Percentiles rank a stretch among this genome's conserved stretches.
phyloP scores from a whole-genome alignment of 73 alveolate genomes.

The Loxodes magnus region DNA sequence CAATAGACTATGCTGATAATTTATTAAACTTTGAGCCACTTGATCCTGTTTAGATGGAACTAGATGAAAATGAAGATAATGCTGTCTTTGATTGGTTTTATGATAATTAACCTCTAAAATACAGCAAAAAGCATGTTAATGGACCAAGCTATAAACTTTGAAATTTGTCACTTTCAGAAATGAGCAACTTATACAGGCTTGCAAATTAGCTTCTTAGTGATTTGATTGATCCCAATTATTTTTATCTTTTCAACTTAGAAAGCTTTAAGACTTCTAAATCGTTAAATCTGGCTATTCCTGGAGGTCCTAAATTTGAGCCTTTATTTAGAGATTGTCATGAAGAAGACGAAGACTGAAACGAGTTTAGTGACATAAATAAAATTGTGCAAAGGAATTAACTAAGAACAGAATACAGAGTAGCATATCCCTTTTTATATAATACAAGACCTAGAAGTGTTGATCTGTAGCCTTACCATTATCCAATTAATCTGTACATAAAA shows the following conservation, averaged over 20 bases:
- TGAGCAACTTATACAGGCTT: constrained; percentile 90
- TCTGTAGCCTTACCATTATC: constrained; percentile 93
- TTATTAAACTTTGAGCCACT: constrained; percentile 94
- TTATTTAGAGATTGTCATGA: constrained; percentile 86
- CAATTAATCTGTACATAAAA: constrained; percentile 84
- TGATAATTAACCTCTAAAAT: constrained; percentile 84
- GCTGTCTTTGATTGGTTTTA: constrained; percentile 98
- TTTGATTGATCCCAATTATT: constrained; percentile 81
- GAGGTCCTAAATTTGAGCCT: constrained; percentile 99
- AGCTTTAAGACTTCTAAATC: constrained; percentile 99
- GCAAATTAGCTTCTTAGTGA: constrained; percentile 96
- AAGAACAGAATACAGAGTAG: constrained; percentile 98
- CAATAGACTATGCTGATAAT: constrained; percentile 99
- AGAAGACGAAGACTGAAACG: constrained; percentile 98
- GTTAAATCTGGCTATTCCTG: constrained; percentile 99
- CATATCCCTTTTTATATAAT: constrained; percentile 98
- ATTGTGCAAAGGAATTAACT: constrained; percentile 92
- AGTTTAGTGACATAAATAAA: constrained; percentile 98
- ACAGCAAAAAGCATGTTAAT: constrained; percentile 71
- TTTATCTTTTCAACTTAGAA: constrained; percentile 91
- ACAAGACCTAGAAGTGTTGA: constrained; percentile 97
- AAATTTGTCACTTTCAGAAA: constrained; percentile 83
- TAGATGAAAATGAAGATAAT: constrained; percentile 98
- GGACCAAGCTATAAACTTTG: constrained; percentile 97
- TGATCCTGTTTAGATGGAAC: constrained; percentile 98